Evolutionary conservation across 441 rosid species (phyloP).

Genomic region (Codiaeum variegatum): DNA sequence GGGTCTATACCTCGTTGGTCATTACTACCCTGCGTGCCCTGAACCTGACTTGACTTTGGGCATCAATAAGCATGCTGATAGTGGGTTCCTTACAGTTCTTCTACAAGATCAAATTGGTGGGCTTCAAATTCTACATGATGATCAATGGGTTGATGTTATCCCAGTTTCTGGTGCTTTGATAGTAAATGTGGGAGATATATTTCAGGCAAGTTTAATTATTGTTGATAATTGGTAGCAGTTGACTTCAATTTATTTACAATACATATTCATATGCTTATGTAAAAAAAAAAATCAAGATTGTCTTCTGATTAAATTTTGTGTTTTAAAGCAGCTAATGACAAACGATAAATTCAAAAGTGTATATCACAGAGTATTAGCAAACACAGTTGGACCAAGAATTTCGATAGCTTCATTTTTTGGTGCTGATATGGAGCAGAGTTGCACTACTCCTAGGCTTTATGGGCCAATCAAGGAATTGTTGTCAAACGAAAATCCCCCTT

Average conservation of each 20-base stretch:
- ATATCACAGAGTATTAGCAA: constrained; percentile 26
- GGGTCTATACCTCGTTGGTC: constrained; percentile 22
- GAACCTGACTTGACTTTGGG: constrained; percentile 29
- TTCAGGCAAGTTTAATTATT: background rate
- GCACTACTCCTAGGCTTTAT: constrained; percentile 6
- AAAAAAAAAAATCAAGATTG: too few species aligned
- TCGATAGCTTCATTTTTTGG: constrained; percentile 22
- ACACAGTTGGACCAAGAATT: constrained; percentile 18
- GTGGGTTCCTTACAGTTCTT: constrained; percentile 25
- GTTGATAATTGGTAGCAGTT: too few species aligned
- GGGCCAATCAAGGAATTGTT: constrained; percentile 27
- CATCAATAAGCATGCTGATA: constrained; percentile 20
- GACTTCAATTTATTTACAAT: too few species aligned
- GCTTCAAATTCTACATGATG: constrained; percentile 26
- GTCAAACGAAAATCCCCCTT: constrained; percentile 26
- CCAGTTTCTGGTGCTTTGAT: constrained; percentile 5
- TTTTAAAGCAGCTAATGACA: constrained; percentile 19
- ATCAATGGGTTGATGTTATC: constrained; percentile 23
- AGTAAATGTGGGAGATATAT: constrained; percentile 14
- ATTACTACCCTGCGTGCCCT: constrained; percentile 34
- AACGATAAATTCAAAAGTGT: constrained; percentile 31
- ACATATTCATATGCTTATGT: too few species aligned
- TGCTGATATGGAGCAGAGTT: background rate
- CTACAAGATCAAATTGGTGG: constrained; percentile 20
- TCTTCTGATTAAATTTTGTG: too few species aligned